Evolutionary conservation across 495 filamentous ascomycete genomes (phyloP).

Genomic region (Penicillium coffeae): DNA sequence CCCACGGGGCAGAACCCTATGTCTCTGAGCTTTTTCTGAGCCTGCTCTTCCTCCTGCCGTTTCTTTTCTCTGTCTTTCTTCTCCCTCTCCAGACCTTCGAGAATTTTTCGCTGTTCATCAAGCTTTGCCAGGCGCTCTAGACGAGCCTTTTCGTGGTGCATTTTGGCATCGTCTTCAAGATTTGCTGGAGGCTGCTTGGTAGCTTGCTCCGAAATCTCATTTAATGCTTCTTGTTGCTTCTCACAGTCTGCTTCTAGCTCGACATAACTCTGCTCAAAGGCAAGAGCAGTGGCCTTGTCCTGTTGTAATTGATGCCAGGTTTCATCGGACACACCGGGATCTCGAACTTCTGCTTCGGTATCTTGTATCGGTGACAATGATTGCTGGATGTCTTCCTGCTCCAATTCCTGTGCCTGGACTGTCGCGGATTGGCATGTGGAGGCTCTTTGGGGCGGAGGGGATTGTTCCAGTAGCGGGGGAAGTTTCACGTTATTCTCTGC

Average conservation of each 20-base stretch:
- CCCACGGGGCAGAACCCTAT: conserved; percentile 45
- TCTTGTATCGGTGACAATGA: not conserved
- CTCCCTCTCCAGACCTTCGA: conserved; percentile 25
- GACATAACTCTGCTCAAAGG: conserved; percentile 13
- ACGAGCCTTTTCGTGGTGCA: conserved; percentile 20
- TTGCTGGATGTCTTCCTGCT: not conserved
- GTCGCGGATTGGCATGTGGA: no score
- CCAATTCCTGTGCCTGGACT: conserved; percentile 35
- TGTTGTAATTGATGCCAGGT: conserved; percentile 57
- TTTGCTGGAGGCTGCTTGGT: not conserved
- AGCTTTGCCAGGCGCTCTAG: conserved; percentile 23
- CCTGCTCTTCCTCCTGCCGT: conserved; percentile 34
- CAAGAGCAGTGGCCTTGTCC: conserved; percentile 38
- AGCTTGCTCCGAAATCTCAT: conserved; percentile 10
- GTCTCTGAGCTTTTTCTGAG: conserved; percentile 39
- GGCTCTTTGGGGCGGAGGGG: no score
- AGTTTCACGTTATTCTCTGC: no score
- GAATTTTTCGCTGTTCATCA: conserved; percentile 27
- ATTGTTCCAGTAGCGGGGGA: no score
- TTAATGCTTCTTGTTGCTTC: conserved; percentile 1
- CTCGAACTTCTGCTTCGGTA: conserved; percentile 28
- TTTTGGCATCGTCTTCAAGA: conserved; percentile 14
- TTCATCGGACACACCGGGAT: conserved; percentile 55
- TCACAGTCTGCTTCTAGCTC: conserved; percentile 1
- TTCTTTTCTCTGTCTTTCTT: conserved; percentile 15